Percentiles rank a stretch among this genome's conserved stretches.
Conservation (phyloP, 345 rosid genomes). For the Camelina sativa region DNA sequence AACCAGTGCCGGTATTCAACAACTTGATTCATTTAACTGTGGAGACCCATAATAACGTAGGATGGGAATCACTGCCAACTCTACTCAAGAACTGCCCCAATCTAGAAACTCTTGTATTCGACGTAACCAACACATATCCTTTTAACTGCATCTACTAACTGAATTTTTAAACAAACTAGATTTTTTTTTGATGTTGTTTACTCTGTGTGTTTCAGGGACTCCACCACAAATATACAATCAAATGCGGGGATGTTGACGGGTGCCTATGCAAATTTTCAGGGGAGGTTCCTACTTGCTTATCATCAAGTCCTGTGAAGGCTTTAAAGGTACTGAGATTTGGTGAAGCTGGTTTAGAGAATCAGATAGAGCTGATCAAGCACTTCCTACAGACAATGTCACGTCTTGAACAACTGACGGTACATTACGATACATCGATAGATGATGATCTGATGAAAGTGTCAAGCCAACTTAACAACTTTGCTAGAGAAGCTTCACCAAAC, state of each 20-base stretch:
- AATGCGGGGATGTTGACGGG: conserved; percentile 11
- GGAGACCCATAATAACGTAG: neutral
- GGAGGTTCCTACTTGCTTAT: conserved; percentile 24
- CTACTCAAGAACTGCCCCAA: conserved; percentile 15
- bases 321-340: conserved; percentile 10
- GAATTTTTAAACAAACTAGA: neutral
- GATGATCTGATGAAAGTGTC: neutral
- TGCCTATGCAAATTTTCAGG: conserved; percentile 31
- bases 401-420: conserved; percentile 6
- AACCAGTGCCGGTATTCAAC: neutral
- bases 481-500: conserved; percentile 19
- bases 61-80: conserved; percentile 2
- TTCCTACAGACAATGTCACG: conserved; percentile 29
- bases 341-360: neutral
- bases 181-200: neutral
- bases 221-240: neutral
- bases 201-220: conserved; percentile 4
- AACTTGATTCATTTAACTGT: conserved; percentile 16
- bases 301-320: conserved; percentile 28
- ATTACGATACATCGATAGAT: neutral
- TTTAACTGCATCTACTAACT: neutral
- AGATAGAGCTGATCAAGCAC: neutral
- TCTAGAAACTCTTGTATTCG: conserved; percentile 4
- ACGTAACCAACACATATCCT: conserved; percentile 7
- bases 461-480: conserved; percentile 4